Percentiles rank a stretch among this genome's conserved stretches.
Conservation (phyloP, 1,284 basidiomycete genomes). For the Grifola frondosa region DNA sequence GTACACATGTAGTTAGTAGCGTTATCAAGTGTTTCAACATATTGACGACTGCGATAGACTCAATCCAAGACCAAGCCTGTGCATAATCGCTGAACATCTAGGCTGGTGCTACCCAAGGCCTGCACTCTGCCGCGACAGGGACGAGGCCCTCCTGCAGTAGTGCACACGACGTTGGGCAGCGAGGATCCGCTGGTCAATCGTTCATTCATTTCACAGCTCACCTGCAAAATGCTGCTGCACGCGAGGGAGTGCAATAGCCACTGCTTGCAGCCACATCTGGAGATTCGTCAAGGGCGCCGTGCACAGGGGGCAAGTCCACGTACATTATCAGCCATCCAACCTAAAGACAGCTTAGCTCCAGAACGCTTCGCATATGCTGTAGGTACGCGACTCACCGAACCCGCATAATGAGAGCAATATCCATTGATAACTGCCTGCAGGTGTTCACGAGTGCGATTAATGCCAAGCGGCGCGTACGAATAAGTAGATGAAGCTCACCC, state of each 20-base stretch:
- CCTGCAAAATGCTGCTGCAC: slow-evolving; percentile 85
- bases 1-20: slow-evolving; percentile 4
- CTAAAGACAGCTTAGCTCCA: slow-evolving; percentile 34
- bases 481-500: slow-evolving; percentile 47
- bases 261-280: slow-evolving; percentile 87
- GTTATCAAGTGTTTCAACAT: not conserved
- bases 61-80: not conserved
- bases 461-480: not conserved
- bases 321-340: slow-evolving; percentile 87
- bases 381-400: slow-evolving; percentile 60
- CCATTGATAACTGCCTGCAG: slow-evolving; percentile 75
- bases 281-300: slow-evolving; percentile 31
- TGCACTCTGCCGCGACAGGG: too few relatives aligned
- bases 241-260: slow-evolving; percentile 90
- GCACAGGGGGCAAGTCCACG: slow-evolving; percentile 25
- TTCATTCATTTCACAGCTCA: slow-evolving; percentile 32
- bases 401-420: slow-evolving; percentile 79
- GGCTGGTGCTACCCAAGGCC: too few relatives aligned
- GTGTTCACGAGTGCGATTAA: not conserved
- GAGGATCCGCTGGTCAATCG: not conserved
- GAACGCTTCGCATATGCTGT: not conserved
- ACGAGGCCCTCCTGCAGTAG: too few relatives aligned
- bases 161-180: not conserved
- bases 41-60: not conserved
- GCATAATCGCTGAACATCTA: not conserved